A percentile compares a stretch with the other conserved stretches of the same genome.
Conservation (phyloP, 2,329 filamentous ascomycete genomes). For the Sordariomycetes sp. region DNA sequence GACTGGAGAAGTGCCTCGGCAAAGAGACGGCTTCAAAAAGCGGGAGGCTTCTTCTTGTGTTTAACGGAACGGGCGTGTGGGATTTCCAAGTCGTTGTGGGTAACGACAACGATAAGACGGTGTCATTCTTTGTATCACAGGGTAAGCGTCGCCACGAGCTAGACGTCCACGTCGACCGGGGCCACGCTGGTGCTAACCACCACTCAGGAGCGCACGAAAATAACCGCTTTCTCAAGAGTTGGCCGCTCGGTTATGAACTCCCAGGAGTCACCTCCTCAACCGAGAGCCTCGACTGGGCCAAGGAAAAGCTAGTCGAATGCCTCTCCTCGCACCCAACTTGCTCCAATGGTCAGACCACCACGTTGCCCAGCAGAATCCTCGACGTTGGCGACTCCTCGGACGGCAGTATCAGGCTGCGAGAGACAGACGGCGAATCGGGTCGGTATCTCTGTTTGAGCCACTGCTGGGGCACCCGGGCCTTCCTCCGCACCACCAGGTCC, state of each 20-base stretch:
- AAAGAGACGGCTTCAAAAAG: not conserved
- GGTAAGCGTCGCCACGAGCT: not conserved
- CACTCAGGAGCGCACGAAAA: not conserved
- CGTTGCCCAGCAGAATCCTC: not conserved
- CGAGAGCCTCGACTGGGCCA: not conserved
- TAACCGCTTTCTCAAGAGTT: not conserved
- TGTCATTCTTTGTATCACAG: not conserved
- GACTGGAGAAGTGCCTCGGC: not conserved
- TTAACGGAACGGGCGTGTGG: not conserved
- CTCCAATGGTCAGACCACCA: not conserved
- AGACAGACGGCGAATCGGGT: not conserved
- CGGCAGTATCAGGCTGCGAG: not conserved
- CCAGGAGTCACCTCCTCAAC: not conserved
- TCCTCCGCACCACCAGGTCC: not conserved
- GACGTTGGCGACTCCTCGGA: not conserved
- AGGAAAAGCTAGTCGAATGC: not conserved
- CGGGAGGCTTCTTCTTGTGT: not conserved
- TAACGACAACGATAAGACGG: not conserved
- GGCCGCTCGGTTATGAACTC: not conserved
- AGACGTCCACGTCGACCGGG: too few relatives aligned
- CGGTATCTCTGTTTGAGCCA: not conserved
- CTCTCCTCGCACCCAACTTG: not conserved
- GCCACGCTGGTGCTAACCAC: not conserved
- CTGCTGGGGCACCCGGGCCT: not conserved
- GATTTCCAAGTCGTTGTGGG: not conserved